Conservation (phyloP, 2,329 filamentous ascomycete species). For the Colletotrichum falcatum region DNA sequence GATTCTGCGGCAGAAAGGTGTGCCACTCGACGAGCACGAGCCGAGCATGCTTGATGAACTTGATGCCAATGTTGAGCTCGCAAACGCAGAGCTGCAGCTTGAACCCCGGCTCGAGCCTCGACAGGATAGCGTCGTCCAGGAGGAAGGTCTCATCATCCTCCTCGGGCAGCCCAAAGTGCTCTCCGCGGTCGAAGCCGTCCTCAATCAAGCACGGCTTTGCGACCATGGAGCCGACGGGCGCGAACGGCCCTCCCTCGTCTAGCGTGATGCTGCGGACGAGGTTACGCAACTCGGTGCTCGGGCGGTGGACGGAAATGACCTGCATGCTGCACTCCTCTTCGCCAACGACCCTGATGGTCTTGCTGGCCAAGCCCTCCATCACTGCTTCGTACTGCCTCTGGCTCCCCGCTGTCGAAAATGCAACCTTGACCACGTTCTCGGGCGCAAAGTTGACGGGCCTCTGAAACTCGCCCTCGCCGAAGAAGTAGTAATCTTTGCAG, state of each 20-base stretch:
- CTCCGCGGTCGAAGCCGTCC: constrained; percentile 58
- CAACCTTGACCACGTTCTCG: constrained; percentile 57
- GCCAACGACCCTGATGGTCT: constrained; percentile 55
- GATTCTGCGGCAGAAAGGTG: constrained; percentile 73
- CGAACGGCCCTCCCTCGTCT: constrained; percentile 51
- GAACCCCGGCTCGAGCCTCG: constrained; percentile 72
- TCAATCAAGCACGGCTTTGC: constrained; percentile 60
- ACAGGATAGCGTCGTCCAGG: constrained; percentile 70
- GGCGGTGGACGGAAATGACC: constrained; percentile 63
- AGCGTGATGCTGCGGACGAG: constrained; percentile 54
- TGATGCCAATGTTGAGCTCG: constrained; percentile 70
- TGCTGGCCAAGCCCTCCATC: constrained; percentile 40
- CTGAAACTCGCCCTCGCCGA: constrained; percentile 44
- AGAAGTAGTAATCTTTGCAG: constrained; percentile 50
- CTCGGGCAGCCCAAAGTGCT: constrained; percentile 7
- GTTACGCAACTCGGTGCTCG: constrained; percentile 55
- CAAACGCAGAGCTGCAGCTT: constrained; percentile 69
- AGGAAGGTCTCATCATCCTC: constrained; percentile 63
- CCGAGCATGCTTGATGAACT: constrained; percentile 71
- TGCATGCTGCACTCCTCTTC: constrained; percentile 70
- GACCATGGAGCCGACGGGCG: constrained; percentile 58
- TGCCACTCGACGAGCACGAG: constrained; percentile 72
- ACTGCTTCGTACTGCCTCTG: constrained; percentile 3
- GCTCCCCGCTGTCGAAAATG: constrained; percentile 54
- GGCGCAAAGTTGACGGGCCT: constrained; percentile 57